phyloP scores from a whole-genome alignment of 441 rosid genomes.

The Raphanus hybrid region DNA sequence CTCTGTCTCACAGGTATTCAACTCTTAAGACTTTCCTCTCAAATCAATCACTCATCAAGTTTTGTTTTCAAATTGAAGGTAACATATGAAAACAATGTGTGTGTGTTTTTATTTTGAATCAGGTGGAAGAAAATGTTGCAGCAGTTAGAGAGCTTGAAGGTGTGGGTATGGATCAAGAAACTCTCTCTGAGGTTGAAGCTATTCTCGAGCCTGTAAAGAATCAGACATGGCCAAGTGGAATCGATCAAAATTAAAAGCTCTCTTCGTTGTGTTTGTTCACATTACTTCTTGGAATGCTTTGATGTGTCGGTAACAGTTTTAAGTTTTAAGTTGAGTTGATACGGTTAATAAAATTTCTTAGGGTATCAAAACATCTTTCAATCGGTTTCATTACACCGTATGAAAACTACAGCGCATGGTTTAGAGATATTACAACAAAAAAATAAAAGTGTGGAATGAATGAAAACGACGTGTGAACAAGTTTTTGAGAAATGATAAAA shows the following conservation, averaged over 20 bases:
- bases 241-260: constrained; percentile 47
- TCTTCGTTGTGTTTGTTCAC: neutral
- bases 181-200: constrained; percentile 63
- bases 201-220: constrained; percentile 84
- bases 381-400: neutral
- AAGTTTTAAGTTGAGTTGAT: constrained; percentile 8
- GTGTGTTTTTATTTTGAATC: constrained; percentile 17
- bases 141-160: constrained; percentile 64
- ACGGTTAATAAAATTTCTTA: constrained; percentile 24
- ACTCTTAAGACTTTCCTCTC: neutral
- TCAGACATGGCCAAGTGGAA: constrained; percentile 94
- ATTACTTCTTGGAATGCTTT: constrained; percentile 23
- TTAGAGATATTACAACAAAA: neutral
- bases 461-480: neutral
- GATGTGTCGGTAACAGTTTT: neutral
- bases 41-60: too few relatives aligned
- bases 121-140: constrained; percentile 79
- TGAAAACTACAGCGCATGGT: neutral
- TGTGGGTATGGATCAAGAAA: constrained; percentile 63
- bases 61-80: neutral
- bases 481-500: neutral
- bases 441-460: neutral
- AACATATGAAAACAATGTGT: neutral
- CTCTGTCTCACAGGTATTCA: constrained; percentile 72
- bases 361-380: neutral